Evolutionary conservation across 768 basidiomycete genomes (phyloP), one percentile per base, ranked within the genome.

Genomic region (Naganishia vishniacii): DNA sequence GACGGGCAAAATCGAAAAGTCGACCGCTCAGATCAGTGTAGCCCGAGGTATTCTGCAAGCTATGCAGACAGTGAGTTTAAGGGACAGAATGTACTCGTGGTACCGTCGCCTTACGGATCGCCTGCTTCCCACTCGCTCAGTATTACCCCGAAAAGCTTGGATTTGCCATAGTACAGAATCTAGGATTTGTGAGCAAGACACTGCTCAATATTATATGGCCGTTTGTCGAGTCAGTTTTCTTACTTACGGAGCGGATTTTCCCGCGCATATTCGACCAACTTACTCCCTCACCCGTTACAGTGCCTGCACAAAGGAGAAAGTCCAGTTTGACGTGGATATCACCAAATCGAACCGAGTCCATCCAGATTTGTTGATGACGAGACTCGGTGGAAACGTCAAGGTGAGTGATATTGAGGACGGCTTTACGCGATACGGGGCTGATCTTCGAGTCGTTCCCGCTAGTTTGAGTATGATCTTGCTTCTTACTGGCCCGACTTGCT

Each of bases 181-280:
- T 75, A 40, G 72, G 73, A 9, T 74, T 73, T 70, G 29, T 77
- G 2, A 69, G 72, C 48, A 72, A 69, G 51, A 45, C 65, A 11
- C 72, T 77, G 46, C 51, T 77, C 51, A 75, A 73, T 45, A 62
- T 77, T 32, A 69, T 77, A 63, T 77, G 75, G 75, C 75, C 75
- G n/a, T 75, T 77, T 53, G 72, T 77, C 63, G 75, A 77, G 62
- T 67, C 40, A 64, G 66, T 26, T 13, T 40, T 51, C 7, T 5
- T 2, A 18, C 9, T n/a, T 18, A n/a, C 45, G 23, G n/a, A 7
- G 7, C 6, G n/a, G 45, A n/a, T n/a, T n/a, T n/a, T n/a, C n/a
- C n/a, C 11, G 45, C 37, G 37, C 37, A 40, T n/a, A 40, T 40
- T 40, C 37, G 37, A 16, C 16, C 37, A 44, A 18, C 42, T 44